Evolutionary conservation across 2,329 filamentous ascomycete species (phyloP), one percentile per base, ranked within the genome.

Genomic region (Colletotrichum sp.): DNA sequence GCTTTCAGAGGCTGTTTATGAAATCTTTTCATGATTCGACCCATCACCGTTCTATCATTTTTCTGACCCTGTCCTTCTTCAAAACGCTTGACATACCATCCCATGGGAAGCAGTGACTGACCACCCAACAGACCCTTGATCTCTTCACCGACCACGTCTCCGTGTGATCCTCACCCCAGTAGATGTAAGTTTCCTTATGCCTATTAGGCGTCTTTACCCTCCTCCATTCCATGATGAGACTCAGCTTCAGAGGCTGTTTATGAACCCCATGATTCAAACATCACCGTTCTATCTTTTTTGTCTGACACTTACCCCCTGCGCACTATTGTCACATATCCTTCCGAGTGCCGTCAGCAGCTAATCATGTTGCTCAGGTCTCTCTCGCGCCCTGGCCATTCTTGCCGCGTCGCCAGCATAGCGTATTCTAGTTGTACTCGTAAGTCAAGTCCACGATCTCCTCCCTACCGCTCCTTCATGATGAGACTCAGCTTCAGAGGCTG

Each of bases 1-100:
- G 80, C 80, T 80, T 80, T 84, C 85, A 86, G 86, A 87, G 86
- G 86, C 86, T 87, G 86, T 87, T 87, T 87, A 87, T 87, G 86
- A 87, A 61, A 61, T 52, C 78, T 74, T 32, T 59, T 84, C 18
- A 79, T 86, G 84, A 86, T 86, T 86, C 80, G 78, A 83, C 83
- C 79, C 69, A 79, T 83, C 80, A 84, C 82, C 80, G 80, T 79
- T 79, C 77, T 80, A 80, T 82, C 80, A 85, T 63, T 43, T 78
- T 73, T 64, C 76, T 77, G 76, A 78, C 39, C 12, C 13, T 13
- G 1, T 13, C n/a, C 32, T 7, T 28, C 59, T 28, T 34, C 26
- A n/a, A 32, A 32, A 34, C 30, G 2, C 43, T 21, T 7, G 4
- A 52, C n/a, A 24, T 21, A 21, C 2, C 2, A 52, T 1, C 43